Evolutionary conservation across 2,329 filamentous ascomycete species (phyloP).

Genomic region (Ophiosphaerella korrae): DNA sequence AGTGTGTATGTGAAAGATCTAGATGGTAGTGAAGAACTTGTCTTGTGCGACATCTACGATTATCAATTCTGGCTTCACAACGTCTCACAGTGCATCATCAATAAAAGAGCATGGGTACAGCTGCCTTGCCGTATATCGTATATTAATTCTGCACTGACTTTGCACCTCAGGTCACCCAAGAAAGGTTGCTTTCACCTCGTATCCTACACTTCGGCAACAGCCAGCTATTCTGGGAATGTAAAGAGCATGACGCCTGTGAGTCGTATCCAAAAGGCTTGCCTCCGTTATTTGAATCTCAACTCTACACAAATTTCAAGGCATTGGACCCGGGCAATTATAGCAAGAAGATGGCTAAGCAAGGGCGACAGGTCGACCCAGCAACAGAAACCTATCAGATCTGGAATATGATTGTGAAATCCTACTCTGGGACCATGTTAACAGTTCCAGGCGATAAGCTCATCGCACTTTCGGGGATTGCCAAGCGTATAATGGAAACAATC

Average conservation of each 20-base stretch:
- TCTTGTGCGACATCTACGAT: not conserved
- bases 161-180: slow-evolving; percentile 3
- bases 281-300: not conserved
- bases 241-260: slow-evolving; percentile 6
- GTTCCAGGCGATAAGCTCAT: slow-evolving; percentile 11
- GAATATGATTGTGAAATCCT: not conserved
- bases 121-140: too few species aligned
- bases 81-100: not conserved
- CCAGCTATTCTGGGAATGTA: slow-evolving; percentile 28
- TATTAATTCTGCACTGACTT: too few species aligned
- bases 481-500: slow-evolving; percentile 1
- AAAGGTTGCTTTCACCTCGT: slow-evolving; percentile 21
- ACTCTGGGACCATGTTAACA: not conserved
- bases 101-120: slow-evolving; percentile 12
- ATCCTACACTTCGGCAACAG: slow-evolving; percentile 16
- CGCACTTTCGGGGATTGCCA: slow-evolving; percentile 17
- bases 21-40: not conserved
- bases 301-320: not conserved
- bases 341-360: not conserved
- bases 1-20: not conserved
- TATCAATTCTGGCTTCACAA: not conserved
- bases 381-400: not conserved
- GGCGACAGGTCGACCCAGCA: too few species aligned
- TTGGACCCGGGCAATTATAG: not conserved
- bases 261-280: slow-evolving; percentile 5